Evolutionary conservation across 192 early-diverging fungal species (phyloP), one percentile per base, ranked within the genome.

Genomic region (Coemansia sp.): DNA sequence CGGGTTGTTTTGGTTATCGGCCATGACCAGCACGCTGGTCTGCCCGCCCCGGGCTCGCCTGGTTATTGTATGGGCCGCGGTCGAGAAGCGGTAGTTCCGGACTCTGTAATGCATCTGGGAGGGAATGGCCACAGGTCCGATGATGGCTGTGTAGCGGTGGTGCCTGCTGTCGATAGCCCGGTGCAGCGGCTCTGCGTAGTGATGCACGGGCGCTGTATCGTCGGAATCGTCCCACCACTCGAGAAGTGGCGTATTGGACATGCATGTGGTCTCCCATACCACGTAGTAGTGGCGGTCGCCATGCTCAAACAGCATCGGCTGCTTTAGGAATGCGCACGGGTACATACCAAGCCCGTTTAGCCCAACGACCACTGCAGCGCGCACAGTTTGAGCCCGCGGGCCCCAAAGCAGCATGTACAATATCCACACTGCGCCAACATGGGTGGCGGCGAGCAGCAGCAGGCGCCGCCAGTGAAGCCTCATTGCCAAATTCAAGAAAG

Each of bases 201-300:
- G 46, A 9, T 20, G 40, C 33, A 35, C 13, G n/a, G 20, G 7
- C 6, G 21, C 39, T 5, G 38, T 2, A 23, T 7, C 31, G 19
- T n/a, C 17, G n/a, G 4, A 14, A 31, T 63, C 54, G 0, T 33
- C 8, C 70, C 63, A 67, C 70, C 70, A 74, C 26, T 74, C 60
- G 2, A 74, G 34, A 14, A 57, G 17, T 3, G 56, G 51, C 11
- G 39, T 21, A 17, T 41, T 35, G 7, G 47, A 44, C 3, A 43
- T 30, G 23, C 70, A 74, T 0, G 59, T 58, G 4, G 64, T 74
- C 34, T 74, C 70, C 70, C 70, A 74, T 14, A 67, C 59, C 13
- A 74, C 44, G 25, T 67, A 74, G 35, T 67, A 66, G 56, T 63
- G 43, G 43, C 20, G 17, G 39, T 63, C 55, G 23, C 59, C 70